Base-by-base conservation (phyloP, 2,329 filamentous ascomycete species). In the Calonectria pteridis region DNA sequence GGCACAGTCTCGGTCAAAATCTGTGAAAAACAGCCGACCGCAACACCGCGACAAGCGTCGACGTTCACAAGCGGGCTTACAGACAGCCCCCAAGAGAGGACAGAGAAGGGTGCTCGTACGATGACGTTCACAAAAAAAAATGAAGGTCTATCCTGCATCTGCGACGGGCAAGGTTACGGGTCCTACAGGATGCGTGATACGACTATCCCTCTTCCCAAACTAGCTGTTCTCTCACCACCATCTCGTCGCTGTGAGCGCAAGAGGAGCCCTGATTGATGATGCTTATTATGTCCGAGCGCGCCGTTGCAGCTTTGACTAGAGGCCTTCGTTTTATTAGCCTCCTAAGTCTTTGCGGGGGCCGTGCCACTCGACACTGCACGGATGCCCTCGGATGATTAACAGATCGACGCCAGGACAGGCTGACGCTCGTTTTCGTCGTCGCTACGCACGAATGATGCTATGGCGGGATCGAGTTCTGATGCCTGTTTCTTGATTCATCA, bases 1-100 rank as follows among this genome's bases (percentile, higher is more conserved):
- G 55, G 55, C n/a, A 28, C 35, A 62, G 55, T 62, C 55, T 62
- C 55, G 55, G 55, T 13, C 55, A 62, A 28, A 62, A 40, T 14
- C 18, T 29, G 33, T 16, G n/a, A 37, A 62, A 59, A 35, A 40
- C n/a, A 46, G 55, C 55, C 55, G 55, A 40, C 35, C 55, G 55
- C 55, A 62, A 40, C 28, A 26, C n/a, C 33, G 37, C 23, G 33
- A 40, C 55, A 40, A 46, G n/a, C n/a, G 11, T 28, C 35, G 23
- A 37, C 40, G 35, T 40, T 6, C 5, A 40, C 11, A n/a, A 26
- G 35, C 55, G 26, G 23, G 23, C 53, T 58, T n/a, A 33, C 11
- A 35, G 20, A 7, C n/a, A 53, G 20, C 26, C 49, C 6, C 20
- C 16, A 31, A 31, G 18, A 18, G 50, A 53, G 4, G 50, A 4